Conservation (phyloP, 495 filamentous ascomycete species). For the Neurospora sp. region DNA sequence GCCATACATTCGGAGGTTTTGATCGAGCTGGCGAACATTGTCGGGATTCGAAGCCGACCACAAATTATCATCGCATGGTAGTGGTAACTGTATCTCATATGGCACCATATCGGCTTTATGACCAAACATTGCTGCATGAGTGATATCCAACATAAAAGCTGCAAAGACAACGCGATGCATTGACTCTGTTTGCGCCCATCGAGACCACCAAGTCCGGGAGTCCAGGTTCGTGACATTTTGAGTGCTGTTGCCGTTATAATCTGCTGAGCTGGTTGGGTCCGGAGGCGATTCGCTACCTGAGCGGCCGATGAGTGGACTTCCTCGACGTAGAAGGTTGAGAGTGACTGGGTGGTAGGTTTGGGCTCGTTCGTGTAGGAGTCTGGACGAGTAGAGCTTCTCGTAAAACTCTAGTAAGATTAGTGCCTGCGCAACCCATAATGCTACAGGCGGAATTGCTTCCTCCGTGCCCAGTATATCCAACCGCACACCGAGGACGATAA, state of each 20-base stretch:
- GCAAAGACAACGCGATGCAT: slow-evolving; percentile 88
- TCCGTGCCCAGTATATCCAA: slow-evolving; percentile 81
- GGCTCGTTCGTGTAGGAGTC: slow-evolving; percentile 81
- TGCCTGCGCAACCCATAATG: slow-evolving; percentile 91
- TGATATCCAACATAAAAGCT: slow-evolving; percentile 88
- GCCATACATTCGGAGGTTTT: slow-evolving; percentile 71
- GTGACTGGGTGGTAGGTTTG: slow-evolving; percentile 97
- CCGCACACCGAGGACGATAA: slow-evolving; percentile 73
- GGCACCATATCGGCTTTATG: slow-evolving; percentile 94
- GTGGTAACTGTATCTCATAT: slow-evolving; percentile 84
- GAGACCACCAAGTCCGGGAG: slow-evolving; percentile 82
- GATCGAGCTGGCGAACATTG: slow-evolving; percentile 76
- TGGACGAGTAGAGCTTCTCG: slow-evolving; percentile 92
- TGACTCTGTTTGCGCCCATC: slow-evolving; percentile 91
- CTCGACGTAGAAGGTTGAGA: slow-evolving; percentile 82
- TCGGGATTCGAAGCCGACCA: slow-evolving; percentile 86
- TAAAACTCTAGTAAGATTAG: slow-evolving; percentile 83
- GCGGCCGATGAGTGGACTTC: slow-evolving; percentile 81
- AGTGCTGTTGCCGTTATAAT: neutral
- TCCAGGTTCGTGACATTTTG: slow-evolving; percentile 33
- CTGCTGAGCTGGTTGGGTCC: slow-evolving; percentile 36
- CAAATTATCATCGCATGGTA: slow-evolving; percentile 88
- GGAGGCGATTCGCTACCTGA: slow-evolving; percentile 85
- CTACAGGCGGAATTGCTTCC: slow-evolving; percentile 81
- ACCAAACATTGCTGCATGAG: slow-evolving; percentile 95